Evolutionary conservation across 345 rosid genomes (phyloP), one percentile per base, ranked within the genome.

Genomic region (Sisymbrium irio): DNA sequence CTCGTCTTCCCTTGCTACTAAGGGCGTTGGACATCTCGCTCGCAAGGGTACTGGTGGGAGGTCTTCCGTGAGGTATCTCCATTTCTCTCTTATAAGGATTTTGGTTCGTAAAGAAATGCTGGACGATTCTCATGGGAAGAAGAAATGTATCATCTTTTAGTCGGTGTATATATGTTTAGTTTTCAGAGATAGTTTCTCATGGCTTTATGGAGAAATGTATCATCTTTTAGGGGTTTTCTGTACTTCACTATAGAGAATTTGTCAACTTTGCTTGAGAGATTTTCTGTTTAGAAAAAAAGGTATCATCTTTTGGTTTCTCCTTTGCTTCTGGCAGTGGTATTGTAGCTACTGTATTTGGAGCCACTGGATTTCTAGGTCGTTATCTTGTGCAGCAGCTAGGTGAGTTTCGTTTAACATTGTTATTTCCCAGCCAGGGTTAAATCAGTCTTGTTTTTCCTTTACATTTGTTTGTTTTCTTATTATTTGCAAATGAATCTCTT

Each of bases 21-120:
- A 81, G 79, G 96, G 96, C 62, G 78, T 78, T 19, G 97, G 92
- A 59, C 91, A 87, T 67, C 87, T 95, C 39, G 88, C 94, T 67
- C 98, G 97, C 63, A 95, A 92, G 87, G 99, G 99, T 30, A 95
- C 99, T 59, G 99, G 98, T 63, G 99, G 99, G 28, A 83, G 99
- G 85, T 95, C 98, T 70, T 95, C 99, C 42, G 97, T 95, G 42
- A 95, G 99, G 98, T 94, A 53, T 67, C 30, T 5, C 50, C 50
- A 35, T 40, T 28, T 9, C 18, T 53, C 45, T 22, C 27, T 17
- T 22, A 9, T 25, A 19, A 9, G 60, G 63, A 41, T 47, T 67
- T 42, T 51, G 10, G 1, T 61, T 49, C n/a, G 10, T 35, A 7
- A 0, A n/a, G 30, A 61, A 51, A 68, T 46, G 75, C 25, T 67